These are phyloP conservation scores for Eutrema heterophyllum DNA, from an alignment of 345 rosid genomes.

Conservation along the genomic window DNA sequence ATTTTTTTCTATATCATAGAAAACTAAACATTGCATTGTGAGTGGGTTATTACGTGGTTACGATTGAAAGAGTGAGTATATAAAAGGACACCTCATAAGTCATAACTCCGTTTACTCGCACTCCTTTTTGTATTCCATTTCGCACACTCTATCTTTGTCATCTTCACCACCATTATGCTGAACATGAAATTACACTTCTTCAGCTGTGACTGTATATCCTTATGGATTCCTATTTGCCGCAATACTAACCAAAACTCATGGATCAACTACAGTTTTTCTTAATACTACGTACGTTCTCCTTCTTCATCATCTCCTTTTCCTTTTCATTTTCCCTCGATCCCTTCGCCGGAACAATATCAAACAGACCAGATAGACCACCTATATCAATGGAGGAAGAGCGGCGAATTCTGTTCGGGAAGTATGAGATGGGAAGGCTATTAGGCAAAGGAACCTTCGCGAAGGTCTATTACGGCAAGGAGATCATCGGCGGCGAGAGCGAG, in stretches of 20 bases:
- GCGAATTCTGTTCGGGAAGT: slow-evolving; percentile 47
- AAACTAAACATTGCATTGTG: background rate
- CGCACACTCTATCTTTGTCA: background rate
- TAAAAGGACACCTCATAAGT: background rate
- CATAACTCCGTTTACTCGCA: background rate
- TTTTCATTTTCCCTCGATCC: background rate
- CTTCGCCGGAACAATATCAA: background rate
- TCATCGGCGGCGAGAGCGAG: slow-evolving; percentile 36
- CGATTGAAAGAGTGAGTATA: background rate
- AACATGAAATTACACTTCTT: slow-evolving; percentile 3
- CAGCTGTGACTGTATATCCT: background rate
- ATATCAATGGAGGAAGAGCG: slow-evolving; percentile 57
- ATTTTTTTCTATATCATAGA: background rate
- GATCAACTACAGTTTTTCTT: background rate
- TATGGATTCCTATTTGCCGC: background rate
- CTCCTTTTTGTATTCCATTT: background rate
- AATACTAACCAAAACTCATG: background rate
- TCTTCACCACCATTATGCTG: background rate
- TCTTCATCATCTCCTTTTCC: background rate
- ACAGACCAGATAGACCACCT: background rate
- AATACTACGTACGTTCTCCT: background rate
- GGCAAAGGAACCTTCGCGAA: slow-evolving; percentile 92
- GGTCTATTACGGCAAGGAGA: slow-evolving; percentile 53
- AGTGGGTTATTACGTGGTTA: too few relatives aligned
- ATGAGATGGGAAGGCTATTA: slow-evolving; percentile 66